Conservation (phyloP, 2,329 filamentous ascomycete species). For the Colletotrichum sp. region DNA sequence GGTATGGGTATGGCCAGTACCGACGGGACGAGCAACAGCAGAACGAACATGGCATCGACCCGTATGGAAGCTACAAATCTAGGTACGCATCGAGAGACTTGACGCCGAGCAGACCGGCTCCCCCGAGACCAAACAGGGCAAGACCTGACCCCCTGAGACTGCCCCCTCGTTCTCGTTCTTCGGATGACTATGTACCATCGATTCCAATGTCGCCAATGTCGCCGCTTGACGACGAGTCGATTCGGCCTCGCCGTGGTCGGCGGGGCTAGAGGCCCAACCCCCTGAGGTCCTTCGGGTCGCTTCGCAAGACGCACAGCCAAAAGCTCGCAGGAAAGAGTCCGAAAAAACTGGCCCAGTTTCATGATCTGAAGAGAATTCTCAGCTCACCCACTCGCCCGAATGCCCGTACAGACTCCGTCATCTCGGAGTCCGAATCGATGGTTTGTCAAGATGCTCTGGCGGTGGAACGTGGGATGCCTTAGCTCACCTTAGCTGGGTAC, state of each 20-base stretch:
- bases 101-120: not conserved
- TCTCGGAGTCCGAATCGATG: conserved; percentile 2
- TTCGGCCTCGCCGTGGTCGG: not conserved
- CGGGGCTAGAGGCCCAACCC: not conserved
- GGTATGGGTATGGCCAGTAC: not conserved
- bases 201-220: not conserved
- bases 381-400: not conserved
- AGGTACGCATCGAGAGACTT: not conserved
- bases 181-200: not conserved
- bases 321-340: not conserved
- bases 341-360: not conserved
- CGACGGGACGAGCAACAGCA: not conserved
- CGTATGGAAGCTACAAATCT: not conserved
- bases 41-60: not conserved
- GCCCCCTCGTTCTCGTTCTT: not conserved
- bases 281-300: not conserved
- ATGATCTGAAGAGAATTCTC: not conserved
- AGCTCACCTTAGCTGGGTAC: not conserved
- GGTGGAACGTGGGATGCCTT: not conserved
- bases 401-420: not conserved
- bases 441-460: not conserved
- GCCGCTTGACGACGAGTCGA: not conserved
- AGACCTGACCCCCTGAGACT: not conserved
- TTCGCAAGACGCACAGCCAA: not conserved
- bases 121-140: not conserved